These are phyloP conservation scores for Teratosphaeria gauchensis DNA, from an alignment of 2,329 filamentous ascomycete genomes.

Conservation along the genomic window DNA sequence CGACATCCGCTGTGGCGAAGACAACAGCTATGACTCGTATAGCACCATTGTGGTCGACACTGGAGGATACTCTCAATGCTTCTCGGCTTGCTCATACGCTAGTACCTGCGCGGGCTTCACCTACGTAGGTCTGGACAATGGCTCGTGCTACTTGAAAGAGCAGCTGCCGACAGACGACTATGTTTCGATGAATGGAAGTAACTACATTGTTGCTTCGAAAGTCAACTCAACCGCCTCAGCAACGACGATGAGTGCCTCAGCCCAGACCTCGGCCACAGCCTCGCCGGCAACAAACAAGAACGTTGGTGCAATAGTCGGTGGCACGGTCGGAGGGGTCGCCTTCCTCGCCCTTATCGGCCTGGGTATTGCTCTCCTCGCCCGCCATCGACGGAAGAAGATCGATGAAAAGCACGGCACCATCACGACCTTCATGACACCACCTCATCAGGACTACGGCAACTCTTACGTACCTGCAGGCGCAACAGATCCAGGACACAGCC, in stretches of 20 bases:
- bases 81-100: slow-evolving; percentile 17
- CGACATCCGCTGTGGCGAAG: slow-evolving; percentile 18
- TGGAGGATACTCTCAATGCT: slow-evolving; percentile 22
- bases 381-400: slow-evolving; percentile 11
- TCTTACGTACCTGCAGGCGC: not conserved
- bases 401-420: slow-evolving; percentile 13
- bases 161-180: slow-evolving; percentile 10
- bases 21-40: slow-evolving; percentile 15
- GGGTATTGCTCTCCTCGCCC: slow-evolving; percentile 9
- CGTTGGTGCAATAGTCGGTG: slow-evolving; percentile 12
- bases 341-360: slow-evolving; percentile 9
- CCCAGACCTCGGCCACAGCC: not conserved
- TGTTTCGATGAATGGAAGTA: slow-evolving; percentile 10
- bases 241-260: not conserved
- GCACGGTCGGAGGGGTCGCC: slow-evolving; percentile 12
- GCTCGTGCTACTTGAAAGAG: slow-evolving; percentile 20
- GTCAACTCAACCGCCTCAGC: slow-evolving; percentile 11
- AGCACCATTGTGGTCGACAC: slow-evolving; percentile 11
- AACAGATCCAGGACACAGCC: slow-evolving; percentile 8
- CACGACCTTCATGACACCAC: slow-evolving; percentile 8
- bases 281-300: not conserved
- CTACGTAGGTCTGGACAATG: slow-evolving; percentile 16
- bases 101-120: slow-evolving; percentile 20
- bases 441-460: slow-evolving; percentile 5
- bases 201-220: slow-evolving; percentile 18